phyloP scores from a whole-genome alignment of 257 asterid genomes.

The Nicotiana sylvestris region DNA sequence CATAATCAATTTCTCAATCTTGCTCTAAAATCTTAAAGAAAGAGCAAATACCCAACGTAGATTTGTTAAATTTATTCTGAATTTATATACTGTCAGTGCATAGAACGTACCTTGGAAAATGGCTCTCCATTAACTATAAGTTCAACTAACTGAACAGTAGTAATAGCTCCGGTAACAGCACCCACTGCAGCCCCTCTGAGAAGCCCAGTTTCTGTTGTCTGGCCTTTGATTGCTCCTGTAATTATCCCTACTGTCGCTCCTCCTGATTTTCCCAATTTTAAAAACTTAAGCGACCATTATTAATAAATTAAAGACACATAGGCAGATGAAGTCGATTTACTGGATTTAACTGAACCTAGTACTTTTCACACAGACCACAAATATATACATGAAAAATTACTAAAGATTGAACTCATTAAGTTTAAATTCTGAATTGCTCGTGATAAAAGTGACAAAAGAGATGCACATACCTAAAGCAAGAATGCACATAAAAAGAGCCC shows the following conservation, averaged over 20 bases:
- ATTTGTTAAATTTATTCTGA: neutral
- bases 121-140: constrained; percentile 68
- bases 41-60: neutral
- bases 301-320: neutral
- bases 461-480: constrained; percentile 55
- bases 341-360: neutral
- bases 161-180: constrained; percentile 77
- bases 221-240: constrained; percentile 87
- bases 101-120: constrained; percentile 66
- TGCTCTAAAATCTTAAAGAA: neutral
- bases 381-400: neutral
- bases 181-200: constrained; percentile 88
- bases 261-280: constrained; percentile 34
- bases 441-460: neutral
- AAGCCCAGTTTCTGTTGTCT: constrained; percentile 86
- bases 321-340: neutral
- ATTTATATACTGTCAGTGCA: neutral
- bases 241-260: constrained; percentile 74
- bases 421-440: too few relatives aligned
- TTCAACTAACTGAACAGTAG: constrained; percentile 80
- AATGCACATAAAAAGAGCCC: constrained; percentile 51
- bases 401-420: neutral
- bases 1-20: neutral
- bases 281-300: neutral
- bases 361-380: too few relatives aligned